These are phyloP conservation scores for Microdochium bolleyi DNA, from an alignment of 2,329 filamentous ascomycete species.

Conservation along the genomic window DNA sequence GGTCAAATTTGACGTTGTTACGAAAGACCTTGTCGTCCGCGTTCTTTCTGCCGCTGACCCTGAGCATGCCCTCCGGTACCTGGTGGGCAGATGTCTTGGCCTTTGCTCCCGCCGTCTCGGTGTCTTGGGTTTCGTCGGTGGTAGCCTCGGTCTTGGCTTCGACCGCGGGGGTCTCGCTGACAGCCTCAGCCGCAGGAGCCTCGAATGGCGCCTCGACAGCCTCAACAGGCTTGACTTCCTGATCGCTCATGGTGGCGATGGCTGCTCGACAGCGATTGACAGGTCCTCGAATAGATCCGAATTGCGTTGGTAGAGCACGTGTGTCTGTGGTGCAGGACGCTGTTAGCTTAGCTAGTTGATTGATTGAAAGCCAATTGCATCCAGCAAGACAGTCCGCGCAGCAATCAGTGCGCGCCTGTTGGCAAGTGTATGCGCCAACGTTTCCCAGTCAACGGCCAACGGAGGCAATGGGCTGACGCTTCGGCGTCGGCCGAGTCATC, in stretches of 20 bases:
- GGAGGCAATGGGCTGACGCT: no score
- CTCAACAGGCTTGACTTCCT: constrained; percentile 30
- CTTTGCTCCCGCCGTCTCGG: constrained; percentile 7
- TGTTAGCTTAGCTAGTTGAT: not conserved
- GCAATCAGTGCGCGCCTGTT: no score
- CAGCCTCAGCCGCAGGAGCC: constrained; percentile 2
- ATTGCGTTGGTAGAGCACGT: not conserved
- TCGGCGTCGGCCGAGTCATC: no score
- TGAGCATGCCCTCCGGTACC: constrained; percentile 27
- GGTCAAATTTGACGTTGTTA: constrained; percentile 64
- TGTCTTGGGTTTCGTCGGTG: constrained; percentile 14
- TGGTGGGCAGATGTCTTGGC: constrained; percentile 5
- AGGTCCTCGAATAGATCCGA: not conserved
- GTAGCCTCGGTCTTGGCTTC: constrained; percentile 13
- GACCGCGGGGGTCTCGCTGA: constrained; percentile 4
- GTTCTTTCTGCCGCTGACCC: constrained; percentile 29
- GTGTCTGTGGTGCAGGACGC: not conserved
- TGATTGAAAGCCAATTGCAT: not conserved
- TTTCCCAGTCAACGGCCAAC: no score
- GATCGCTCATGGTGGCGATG: constrained; percentile 20
- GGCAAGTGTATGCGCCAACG: no score
- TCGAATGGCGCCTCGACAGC: constrained; percentile 13
- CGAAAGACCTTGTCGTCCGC: constrained; percentile 27
- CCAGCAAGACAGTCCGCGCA: no score
- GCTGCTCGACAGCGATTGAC: not conserved